Evolutionary conservation across 2,329 filamentous ascomycete species (phyloP), one percentile per base, ranked within the genome.

Genomic region (Hymenoscyphus scutula): DNA sequence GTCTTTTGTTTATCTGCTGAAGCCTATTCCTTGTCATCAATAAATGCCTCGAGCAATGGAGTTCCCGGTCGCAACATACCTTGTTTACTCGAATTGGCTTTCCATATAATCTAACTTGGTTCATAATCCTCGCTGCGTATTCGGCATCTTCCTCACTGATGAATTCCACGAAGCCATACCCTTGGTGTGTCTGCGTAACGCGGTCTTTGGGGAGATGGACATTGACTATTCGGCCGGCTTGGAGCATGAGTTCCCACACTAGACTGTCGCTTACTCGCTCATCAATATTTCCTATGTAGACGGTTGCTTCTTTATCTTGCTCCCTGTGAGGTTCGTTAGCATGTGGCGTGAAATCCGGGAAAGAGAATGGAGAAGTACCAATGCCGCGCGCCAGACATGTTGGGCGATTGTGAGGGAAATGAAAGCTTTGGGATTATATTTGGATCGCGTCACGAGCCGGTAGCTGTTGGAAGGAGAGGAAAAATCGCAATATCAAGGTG

Each of bases 111-210:
- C 93, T 89, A 69, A 98, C 89, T 74, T 94, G 91, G 79, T 98
- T 98, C 90, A 98, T 96, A 70, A 97, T 91, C 74, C 94, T 89
- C 70, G 92, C 90, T 25, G 95, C 94, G 80, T 99, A 99, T 76
- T 98, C 95, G 71, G 95, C 95, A 77, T 97, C 95, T 73, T 92
- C 88, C 75, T 97, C 92, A 69, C 90, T 93, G 74, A 92, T 94
- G 77, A 97, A 99, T 78, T 99, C 95, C 77, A 99, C 95, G 78
- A 99, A 99, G 72, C 95, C 95, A 81, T 97, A 99, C 71, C 95
- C 95, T 78, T 98, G 95, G 77, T 99, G 95, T 62, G 89, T 89
- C 74, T 97, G 92, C 55, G 95, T 97, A 70, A 99, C 95, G 76
- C 95, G 91, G 77, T 99, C 95, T 82, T 97, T 97, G 61, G 95